Base-by-base conservation (phyloP, 768 basidiomycete genomes). In the Mycena belliarum region DNA sequence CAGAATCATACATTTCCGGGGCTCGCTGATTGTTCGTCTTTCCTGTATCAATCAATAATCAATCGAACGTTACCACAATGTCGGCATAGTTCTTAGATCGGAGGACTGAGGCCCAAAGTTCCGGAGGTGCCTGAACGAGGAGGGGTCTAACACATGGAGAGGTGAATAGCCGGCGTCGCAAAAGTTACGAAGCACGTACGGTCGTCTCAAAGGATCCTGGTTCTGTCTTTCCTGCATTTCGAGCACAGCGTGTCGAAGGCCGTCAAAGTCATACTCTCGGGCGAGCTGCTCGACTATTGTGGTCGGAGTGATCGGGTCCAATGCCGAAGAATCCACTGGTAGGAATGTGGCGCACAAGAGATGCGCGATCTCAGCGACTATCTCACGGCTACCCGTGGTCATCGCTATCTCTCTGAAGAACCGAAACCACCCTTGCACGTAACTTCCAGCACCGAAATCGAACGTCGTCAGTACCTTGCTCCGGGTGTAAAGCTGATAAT, bases 211-310 rank as follows among this genome's bases (percentile, higher is more conserved):
- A 25, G 55, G 55, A 20, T 56, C 47, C 12, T 8, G 16, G 15
- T 56, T 25, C 40, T 56, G 47, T 3, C 15, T 0, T 28, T 37
- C 18, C 41, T 49, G 55, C 32, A 37, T 35, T 21, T 25, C 18
- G n/a, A 49, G 55, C 12, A 56, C 40, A 2, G 41, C 28, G 29
- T 33, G 38, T 21, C 41, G 40, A n/a, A 56, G 55, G 10, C 12
- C 41, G 24, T 42, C 55, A 3, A 49, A 32, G 2, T 2, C 55
- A 11, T 25, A 49, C 41, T 56, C 55, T 16, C 41, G 28, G 40
- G 46, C 24, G 3, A 56, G 29, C 55, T 56, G 55, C 23, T 28
- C 55, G 4, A 56, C 47, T 23, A 56, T 49, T 24, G 21, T 25
- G 29, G 26, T 46, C 15, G 44, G 21, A 0, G 56, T 57, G 24